Evolutionary conservation across 2,329 filamentous ascomycete species (phyloP), one percentile per base, ranked within the genome.

Genomic region (Pseudocercospora eumusae): DNA sequence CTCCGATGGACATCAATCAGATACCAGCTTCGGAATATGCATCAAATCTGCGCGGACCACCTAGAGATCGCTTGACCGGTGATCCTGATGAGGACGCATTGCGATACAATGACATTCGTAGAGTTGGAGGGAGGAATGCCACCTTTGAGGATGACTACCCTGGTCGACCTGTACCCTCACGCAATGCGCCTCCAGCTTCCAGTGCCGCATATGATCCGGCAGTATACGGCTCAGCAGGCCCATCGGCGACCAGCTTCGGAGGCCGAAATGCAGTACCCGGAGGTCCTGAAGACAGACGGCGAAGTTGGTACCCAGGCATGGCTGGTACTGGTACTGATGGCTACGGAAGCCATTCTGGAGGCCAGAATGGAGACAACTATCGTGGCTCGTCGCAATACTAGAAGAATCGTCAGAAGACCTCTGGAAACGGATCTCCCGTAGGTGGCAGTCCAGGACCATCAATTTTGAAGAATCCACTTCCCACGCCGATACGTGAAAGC

Each of bases 21-120:
- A 70, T 69, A 18, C 66, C 70, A 9, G 13, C 66, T 7, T 65
- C 62, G 4, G 63, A 73, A 28, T 71, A 69, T 53, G 64, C 66
- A 4, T 71, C 71, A 3, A 71, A 72, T 47, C 61, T 70, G 8
- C 66, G 72, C 50, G 65, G 62, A 10, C 59, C 63, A 15, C 8
- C 59, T 18, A 63, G 66, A 47, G 64, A 68, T 20, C 64, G 64
- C n/a, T 67, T 62, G 31, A 56, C 60, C 15, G 62, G 64, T 5
- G 65, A 70, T 20, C 57, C 59, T 10, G 59, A 66, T 31, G 65
- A 66, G 23, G 65, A 67, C 8, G 31, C 21, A 10, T 10, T 44
- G 20, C 60, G 59, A 44, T 57, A 63, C 52, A 63, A 64, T 47
- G 42, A 62, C 5, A 33, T 20, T 13, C 58, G 66, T 21, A 61